A percentile compares a stretch with the other conserved stretches of the same genome.
Conservation (phyloP, 78 protist species). For the Cavenderia fasciculata region DNA sequence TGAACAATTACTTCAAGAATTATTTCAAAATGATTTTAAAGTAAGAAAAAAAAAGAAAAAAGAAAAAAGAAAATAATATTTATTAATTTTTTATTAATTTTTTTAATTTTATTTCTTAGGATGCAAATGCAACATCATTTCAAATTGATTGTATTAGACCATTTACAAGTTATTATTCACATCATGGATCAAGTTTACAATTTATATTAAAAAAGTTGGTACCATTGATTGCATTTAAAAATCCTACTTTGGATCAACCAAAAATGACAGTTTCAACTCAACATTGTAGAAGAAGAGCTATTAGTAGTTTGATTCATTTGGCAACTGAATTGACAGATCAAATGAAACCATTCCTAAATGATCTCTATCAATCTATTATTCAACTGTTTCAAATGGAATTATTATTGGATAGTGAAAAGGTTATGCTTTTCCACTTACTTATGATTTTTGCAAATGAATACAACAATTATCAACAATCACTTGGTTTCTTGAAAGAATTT, state of each 20-base stretch:
- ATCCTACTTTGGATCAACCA: not conserved
- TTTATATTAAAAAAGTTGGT: constrained; percentile 26
- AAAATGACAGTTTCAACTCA: not conserved
- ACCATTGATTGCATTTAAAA: constrained; percentile 11
- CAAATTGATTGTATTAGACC: constrained; percentile 59
- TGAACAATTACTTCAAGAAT: no score
- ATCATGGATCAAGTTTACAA: constrained; percentile 42
- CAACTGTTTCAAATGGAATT: constrained; percentile 9
- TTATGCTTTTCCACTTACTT: constrained; percentile 31
- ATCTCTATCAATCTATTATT: constrained; percentile 7
- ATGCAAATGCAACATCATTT: constrained; percentile 56
- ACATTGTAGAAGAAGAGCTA: constrained; percentile 45
- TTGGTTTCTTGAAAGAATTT: constrained; percentile 22
- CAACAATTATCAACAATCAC: constrained; percentile 5
- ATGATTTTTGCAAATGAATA: constrained; percentile 9
- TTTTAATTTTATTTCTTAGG: not conserved
- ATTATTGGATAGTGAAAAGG: constrained; percentile 24
- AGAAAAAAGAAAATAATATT: no score
- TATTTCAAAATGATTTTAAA: no score
- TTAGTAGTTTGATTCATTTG: constrained; percentile 4
- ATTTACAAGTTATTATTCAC: constrained; percentile 16
- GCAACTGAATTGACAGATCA: not conserved
- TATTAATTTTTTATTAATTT: not conserved
- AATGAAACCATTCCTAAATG: constrained; percentile 20
- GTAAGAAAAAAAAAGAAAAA: no score